Base-by-base conservation (phyloP, 768 basidiomycete genomes). In the Suillus bovinus region DNA sequence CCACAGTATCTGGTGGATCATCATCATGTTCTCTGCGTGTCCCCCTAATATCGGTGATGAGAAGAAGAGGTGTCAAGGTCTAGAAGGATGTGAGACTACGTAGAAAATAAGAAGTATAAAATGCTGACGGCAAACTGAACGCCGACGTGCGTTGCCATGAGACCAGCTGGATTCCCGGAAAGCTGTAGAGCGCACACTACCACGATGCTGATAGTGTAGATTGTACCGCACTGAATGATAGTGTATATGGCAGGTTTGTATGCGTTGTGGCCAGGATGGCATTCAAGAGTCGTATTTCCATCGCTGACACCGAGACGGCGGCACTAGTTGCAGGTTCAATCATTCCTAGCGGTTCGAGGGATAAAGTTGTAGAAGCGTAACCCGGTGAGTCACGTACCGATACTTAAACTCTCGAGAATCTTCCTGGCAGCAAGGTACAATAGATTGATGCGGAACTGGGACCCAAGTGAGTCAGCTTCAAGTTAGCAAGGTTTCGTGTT, bases 331-430 rank as follows among this genome's bases (percentile, higher is more conserved):
- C 89, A 3, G 77, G 86, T 5, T 77, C 81, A 0, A 87, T 89
- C 58, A 78, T 87, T 62, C 86, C 87, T 0, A 69, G 72, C 22
- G 83, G 81, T 2, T 79, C 82, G 11, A 77, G 68, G 67, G 83
- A 79, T 58, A 87, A 86, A 69, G 77, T 96, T 22, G 78, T 96
- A 16, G 94, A 96, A 68, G 85, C 89, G 6, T 94, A 86, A 74
- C 87, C 94, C 39, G 94, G 94, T 91, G 64, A 57, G 80, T 17
- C n/a, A n/a, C n/a, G 4, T 17, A 64, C n/a, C 20, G 11, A 5
- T 46, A 46, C 41, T 54, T 33, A 13, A 20, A 27, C 10, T 27
- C 7, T n/a, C n/a, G n/a, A n/a, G n/a, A n/a, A n/a, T n/a, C n/a
- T n/a, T n/a, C n/a, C n/a, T n/a, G n/a, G n/a, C n/a, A n/a, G n/a